Conservation (phyloP, 2,329 filamentous ascomycete genomes). For the Trichoderma citrinoviride region DNA sequence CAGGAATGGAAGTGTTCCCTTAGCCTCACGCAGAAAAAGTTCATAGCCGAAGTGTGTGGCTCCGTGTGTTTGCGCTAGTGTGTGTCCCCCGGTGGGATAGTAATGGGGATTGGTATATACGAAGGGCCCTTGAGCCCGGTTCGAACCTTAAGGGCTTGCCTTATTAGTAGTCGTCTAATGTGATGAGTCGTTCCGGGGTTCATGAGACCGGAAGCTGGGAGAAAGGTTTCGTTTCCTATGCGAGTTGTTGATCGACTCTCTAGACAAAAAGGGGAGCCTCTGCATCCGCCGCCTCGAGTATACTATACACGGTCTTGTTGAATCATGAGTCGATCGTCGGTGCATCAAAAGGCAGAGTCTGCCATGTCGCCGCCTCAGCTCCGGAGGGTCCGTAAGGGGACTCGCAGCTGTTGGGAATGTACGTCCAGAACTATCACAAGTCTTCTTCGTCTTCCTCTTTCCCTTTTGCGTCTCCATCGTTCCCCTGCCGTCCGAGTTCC, state of each 20-base stretch:
- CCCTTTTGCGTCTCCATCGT: no score
- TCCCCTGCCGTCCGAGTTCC: background rate
- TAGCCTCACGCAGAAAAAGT: no score
- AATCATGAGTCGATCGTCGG: background rate
- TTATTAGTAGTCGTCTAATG: no score
- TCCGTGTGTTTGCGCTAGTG: no score
- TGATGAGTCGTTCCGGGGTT: background rate
- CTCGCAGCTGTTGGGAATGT: slow-evolving; percentile 22
- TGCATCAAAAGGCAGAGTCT: background rate
- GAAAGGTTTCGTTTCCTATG: background rate
- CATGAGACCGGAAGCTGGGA: background rate
- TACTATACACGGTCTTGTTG: background rate
- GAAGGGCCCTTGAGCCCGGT: no score
- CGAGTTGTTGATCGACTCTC: background rate
- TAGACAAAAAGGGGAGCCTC: background rate
- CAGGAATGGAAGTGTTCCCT: no score
- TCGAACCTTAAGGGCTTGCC: no score
- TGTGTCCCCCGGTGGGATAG: no score
- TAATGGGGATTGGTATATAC: no score
- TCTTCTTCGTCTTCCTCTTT: background rate
- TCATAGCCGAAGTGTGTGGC: no score
- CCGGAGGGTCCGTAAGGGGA: slow-evolving; percentile 17
- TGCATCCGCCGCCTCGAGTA: background rate
- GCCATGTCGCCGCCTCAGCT: background rate
- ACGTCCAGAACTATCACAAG: background rate